Percentiles rank a stretch among this genome's conserved stretches.
phyloP scores from a whole-genome alignment of 2,329 filamentous ascomycete genomes.

The Thielaviopsis ethacetica region DNA sequence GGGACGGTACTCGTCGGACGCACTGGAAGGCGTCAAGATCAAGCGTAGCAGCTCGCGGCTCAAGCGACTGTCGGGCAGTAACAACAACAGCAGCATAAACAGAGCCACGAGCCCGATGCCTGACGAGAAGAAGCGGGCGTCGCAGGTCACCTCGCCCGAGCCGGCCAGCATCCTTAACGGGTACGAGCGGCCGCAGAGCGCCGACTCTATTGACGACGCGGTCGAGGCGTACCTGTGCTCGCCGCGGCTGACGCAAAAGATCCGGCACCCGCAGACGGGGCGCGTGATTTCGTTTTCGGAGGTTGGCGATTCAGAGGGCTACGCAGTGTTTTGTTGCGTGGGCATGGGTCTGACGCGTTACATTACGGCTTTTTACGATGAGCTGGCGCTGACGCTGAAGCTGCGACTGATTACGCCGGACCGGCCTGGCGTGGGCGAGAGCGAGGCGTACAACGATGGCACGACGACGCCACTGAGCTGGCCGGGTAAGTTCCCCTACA shows the following conservation, averaged over 20 bases:
- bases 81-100: no score
- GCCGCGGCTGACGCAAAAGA: conserved; percentile 72
- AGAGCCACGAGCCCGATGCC: conserved; percentile 24
- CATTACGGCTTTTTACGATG: conserved; percentile 93
- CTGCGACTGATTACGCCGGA: conserved; percentile 86
- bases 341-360: conserved; percentile 96
- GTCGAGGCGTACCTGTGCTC: conserved; percentile 75
- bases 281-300: conserved; percentile 90
- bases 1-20: conserved; percentile 32
- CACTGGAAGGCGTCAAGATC: conserved; percentile 25
- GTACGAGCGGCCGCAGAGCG: conserved; percentile 60
- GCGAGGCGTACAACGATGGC: conserved; percentile 67
- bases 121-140: conserved; percentile 20
- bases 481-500: conserved; percentile 67
- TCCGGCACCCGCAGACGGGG: conserved; percentile 70
- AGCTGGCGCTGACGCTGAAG: conserved; percentile 75
- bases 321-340: conserved; percentile 88
- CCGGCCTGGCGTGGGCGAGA: conserved; percentile 83
- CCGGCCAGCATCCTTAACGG: conserved; percentile 25
- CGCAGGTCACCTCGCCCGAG: conserved; percentile 15
- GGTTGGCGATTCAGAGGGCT: conserved; percentile 81
- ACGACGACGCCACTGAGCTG: conserved; percentile 79
- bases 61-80: conserved; percentile 35
- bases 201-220: conserved; percentile 76
- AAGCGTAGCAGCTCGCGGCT: conserved; percentile 43